Evolutionary conservation across 768 basidiomycete species (phyloP), one percentile per base, ranked within the genome.

Genomic region (Suillus bovinus): DNA sequence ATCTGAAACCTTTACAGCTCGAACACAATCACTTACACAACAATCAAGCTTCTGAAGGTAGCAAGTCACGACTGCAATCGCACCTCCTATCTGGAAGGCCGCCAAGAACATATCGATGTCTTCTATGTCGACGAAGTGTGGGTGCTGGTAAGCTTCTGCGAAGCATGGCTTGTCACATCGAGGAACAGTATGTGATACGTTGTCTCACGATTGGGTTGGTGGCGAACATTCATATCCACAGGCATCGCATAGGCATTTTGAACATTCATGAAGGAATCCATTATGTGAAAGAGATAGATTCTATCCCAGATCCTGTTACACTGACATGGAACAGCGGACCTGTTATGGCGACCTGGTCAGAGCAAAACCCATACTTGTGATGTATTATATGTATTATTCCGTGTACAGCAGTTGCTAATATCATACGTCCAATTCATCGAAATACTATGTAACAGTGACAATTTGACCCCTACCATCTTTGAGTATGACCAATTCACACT

Each of bases 381-480:
- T 14, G 33, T 27, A 17, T 27, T 5, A 24, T 39, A 39, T 56
- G 17, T 17, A 56, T 22, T 39, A 38, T 39, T 31, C 31, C 20
- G 38, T 39, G 27, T 56, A 56, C 27, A 39, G 11, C 55, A 56
- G 9, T 24, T 55, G 22, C 5, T 20, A 47, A 52, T 36, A 55
- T 16, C 22, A 36, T 36, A 36, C 7, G 11, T 56, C 36, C 36
- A 24, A 36, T 24, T 16, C 22, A 55, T 8, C 8, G 34, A 36
- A 24, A 16, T 55, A 10, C 63, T 78, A 93, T 41, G 95, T 96
- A 34, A 96, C 90, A 34, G 87, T 94, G 33, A 97, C 91, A 63
- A 95, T 89, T 62, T 95, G 90, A 0, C 95, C 95, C 73, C 86
- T 84, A 9, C 93, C 94, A 71, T 98, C 94, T 74, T 93, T 91